Evolutionary conservation across 1,284 basidiomycete genomes (phyloP).

Genomic region (Ustilago shanxiensis): DNA sequence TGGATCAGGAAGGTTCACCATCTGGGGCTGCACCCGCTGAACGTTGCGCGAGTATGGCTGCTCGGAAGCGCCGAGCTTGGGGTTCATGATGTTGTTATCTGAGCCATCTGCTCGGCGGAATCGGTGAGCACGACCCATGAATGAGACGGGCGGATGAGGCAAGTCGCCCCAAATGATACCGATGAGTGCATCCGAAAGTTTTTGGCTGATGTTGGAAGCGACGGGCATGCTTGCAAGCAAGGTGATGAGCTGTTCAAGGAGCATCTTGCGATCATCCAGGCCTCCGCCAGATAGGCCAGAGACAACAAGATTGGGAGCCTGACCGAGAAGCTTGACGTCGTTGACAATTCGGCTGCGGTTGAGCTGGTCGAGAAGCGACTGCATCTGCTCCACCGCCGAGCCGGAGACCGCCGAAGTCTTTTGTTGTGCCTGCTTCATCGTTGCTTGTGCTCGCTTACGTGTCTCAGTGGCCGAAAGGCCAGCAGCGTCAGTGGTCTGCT

Average conservation of each 20-base stretch:
- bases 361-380: slow-evolving; percentile 29
- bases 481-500: slow-evolving; percentile 34
- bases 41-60: slow-evolving; percentile 54
- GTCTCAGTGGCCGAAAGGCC: slow-evolving; percentile 31
- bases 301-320: slow-evolving; percentile 32
- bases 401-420: slow-evolving; percentile 8
- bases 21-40: slow-evolving; percentile 31
- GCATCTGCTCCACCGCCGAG: slow-evolving; percentile 22
- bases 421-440: slow-evolving; percentile 27
- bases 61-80: slow-evolving; percentile 75
- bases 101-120: slow-evolving; percentile 68
- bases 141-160: slow-evolving; percentile 79
- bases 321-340: slow-evolving; percentile 45
- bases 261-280: slow-evolving; percentile 58
- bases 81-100: slow-evolving; percentile 79
- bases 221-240: slow-evolving; percentile 55
- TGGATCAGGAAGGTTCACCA: slow-evolving; percentile 44
- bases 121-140: slow-evolving; percentile 72
- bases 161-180: slow-evolving; percentile 73
- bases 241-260: slow-evolving; percentile 58
- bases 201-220: slow-evolving; percentile 37
- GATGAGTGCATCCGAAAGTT: slow-evolving; percentile 46
- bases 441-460: slow-evolving; percentile 22
- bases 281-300: slow-evolving; percentile 33
- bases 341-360: slow-evolving; percentile 37